Conservation (phyloP, 176 grass and related monocot species). For the Ensete glaucum region DNA sequence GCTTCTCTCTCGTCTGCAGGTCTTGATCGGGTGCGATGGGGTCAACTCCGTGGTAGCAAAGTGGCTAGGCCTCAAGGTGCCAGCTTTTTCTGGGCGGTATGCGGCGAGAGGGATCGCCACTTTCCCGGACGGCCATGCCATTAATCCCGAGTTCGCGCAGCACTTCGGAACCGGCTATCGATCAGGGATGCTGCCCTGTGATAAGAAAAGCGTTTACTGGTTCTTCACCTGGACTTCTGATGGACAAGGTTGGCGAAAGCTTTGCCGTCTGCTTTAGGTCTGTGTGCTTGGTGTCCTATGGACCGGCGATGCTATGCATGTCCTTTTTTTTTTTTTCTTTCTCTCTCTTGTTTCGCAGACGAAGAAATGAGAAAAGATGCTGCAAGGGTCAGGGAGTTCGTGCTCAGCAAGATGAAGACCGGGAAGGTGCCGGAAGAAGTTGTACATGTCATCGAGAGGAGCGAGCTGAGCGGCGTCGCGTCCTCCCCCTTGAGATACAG, state of each 20-base stretch:
- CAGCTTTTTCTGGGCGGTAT: constrained; percentile 31
- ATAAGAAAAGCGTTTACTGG: constrained; percentile 49
- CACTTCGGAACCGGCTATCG: constrained; percentile 41
- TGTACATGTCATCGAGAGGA: constrained; percentile 32
- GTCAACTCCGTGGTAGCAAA: constrained; percentile 65
- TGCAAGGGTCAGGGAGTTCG: constrained; percentile 30
- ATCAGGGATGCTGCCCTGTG: constrained; percentile 33
- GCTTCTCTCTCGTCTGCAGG: constrained; percentile 15
- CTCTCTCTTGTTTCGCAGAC: background rate
- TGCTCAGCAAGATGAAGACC: constrained; percentile 30
- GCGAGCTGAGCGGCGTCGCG: constrained; percentile 40
- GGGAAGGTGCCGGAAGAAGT: constrained; percentile 22
- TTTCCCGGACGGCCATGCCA: constrained; percentile 36
- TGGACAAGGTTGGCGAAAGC: background rate
- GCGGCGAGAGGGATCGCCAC: constrained; percentile 45
- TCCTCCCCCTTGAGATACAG: constrained; percentile 49
- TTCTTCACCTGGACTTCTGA: constrained; percentile 56
- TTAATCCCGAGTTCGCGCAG: constrained; percentile 40
- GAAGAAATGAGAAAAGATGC: constrained; percentile 26
- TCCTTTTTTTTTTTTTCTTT: background rate
- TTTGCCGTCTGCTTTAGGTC: background rate
- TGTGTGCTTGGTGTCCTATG: too few species aligned
- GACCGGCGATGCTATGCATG: too few species aligned
- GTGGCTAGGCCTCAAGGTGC: constrained; percentile 47
- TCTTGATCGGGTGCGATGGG: constrained; percentile 60